These are phyloP conservation scores for Ustilago lituana DNA, from an alignment of 1,284 basidiomycete genomes.

Conservation along the genomic window DNA sequence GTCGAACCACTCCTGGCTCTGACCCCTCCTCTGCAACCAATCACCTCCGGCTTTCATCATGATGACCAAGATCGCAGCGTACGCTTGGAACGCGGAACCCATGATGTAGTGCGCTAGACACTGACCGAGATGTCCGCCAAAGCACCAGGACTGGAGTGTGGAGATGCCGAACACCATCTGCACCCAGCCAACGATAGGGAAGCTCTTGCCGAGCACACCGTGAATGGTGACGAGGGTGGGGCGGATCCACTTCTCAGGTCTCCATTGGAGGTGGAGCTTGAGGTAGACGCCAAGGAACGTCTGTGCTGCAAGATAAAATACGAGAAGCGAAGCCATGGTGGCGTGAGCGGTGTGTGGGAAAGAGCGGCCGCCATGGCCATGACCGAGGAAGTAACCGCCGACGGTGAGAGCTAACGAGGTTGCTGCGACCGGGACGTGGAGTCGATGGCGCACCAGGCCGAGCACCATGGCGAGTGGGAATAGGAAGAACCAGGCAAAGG, in stretches of 20 bases:
- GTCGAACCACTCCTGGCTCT: slow-evolving; percentile 86
- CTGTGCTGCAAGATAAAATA: slow-evolving; percentile 70
- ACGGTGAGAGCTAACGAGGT: slow-evolving; percentile 54
- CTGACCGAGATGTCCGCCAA: slow-evolving; percentile 75
- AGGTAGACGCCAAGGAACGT: slow-evolving; percentile 84
- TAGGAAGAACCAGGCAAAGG: slow-evolving; percentile 57
- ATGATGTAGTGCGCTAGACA: slow-evolving; percentile 76
- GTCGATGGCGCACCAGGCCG: slow-evolving; percentile 60
- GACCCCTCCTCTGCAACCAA: slow-evolving; percentile 75
- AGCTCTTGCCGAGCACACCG: slow-evolving; percentile 82
- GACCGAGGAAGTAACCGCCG: slow-evolving; percentile 61
- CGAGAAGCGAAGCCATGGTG: slow-evolving; percentile 55
- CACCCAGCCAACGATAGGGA: slow-evolving; percentile 81
- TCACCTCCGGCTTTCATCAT: slow-evolving; percentile 82
- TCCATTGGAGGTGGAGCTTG: slow-evolving; percentile 83
- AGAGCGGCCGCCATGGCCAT: slow-evolving; percentile 58
- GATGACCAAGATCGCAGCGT: slow-evolving; percentile 84
- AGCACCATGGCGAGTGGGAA: slow-evolving; percentile 65
- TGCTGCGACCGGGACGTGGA: slow-evolving; percentile 62
- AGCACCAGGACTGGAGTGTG: slow-evolving; percentile 71
- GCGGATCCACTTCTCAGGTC: slow-evolving; percentile 76
- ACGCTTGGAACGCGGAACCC: slow-evolving; percentile 73
- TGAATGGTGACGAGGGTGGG: slow-evolving; percentile 80
- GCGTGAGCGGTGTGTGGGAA: slow-evolving; percentile 65
- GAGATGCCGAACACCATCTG: slow-evolving; percentile 62